phyloP scores from a whole-genome alignment of 495 filamentous ascomycete species.

The Penicillium lividum region DNA sequence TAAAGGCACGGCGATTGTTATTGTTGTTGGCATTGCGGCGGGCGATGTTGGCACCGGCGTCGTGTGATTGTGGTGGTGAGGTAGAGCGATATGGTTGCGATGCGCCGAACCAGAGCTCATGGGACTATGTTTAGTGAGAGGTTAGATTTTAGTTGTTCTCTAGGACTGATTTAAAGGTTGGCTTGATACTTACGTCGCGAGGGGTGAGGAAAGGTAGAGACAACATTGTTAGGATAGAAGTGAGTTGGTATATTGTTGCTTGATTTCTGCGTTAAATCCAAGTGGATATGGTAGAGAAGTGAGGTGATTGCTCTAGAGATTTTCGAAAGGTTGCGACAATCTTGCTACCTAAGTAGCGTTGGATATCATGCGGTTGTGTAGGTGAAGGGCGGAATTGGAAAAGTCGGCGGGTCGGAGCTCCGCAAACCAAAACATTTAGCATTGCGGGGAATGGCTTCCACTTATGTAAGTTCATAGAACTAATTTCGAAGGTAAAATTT shows the following conservation, averaged over 20 bases:
- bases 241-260: neutral
- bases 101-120: conserved; percentile 70
- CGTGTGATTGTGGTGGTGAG: conserved; percentile 20
- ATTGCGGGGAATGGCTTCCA: conserved; percentile 1
- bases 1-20: conserved; percentile 27
- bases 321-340: neutral
- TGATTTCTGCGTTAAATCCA: neutral
- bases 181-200: conserved; percentile 59
- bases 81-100: conserved; percentile 45
- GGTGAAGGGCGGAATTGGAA: neutral
- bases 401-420: conserved; percentile 3
- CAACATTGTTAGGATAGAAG: conserved; percentile 46
- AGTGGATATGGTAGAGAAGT: neutral
- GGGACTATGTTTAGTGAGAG: conserved; percentile 47
- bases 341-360: neutral
- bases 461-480: neutral
- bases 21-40: conserved; percentile 31
- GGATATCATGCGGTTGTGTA: neutral
- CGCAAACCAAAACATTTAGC: conserved; percentile 3
- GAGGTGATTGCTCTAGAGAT: neutral
- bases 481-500: no score
- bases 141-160: conserved; percentile 10
- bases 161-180: neutral
- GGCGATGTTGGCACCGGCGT: conserved; percentile 23
- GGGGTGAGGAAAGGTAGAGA: conserved; percentile 73